Percentiles rank a stretch among this genome's conserved stretches.
Evolutionary conservation across 306 rosid genomes (phyloP).

Genomic region (Medicago arabica): DNA sequence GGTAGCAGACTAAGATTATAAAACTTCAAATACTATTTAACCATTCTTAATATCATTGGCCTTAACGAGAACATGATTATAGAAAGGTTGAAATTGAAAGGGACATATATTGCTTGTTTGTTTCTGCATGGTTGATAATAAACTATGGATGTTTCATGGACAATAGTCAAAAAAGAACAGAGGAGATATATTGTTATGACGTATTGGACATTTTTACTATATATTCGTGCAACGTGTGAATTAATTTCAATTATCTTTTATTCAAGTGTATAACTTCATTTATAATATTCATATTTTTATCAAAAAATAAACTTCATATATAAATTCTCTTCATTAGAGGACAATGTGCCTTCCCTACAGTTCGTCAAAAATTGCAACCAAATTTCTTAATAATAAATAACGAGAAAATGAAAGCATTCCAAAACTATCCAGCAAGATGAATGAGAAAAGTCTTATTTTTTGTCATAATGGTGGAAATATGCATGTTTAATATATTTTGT

Average conservation of each 20-base stretch:
- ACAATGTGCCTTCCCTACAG: background rate
- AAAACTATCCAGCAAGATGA: background rate
- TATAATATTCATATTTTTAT: background rate
- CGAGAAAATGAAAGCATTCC: slow-evolving; percentile 8
- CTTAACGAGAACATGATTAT: slow-evolving; percentile 23
- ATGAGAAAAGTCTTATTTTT: slow-evolving; percentile 33
- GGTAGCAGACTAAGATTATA: slow-evolving; percentile 16
- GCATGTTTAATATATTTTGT: background rate
- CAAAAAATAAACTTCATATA: background rate
- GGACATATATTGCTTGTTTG: background rate
- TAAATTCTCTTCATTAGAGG: background rate
- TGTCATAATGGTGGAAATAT: background rate
- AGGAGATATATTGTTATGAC: background rate
- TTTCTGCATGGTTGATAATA: background rate
- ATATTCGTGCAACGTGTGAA: background rate
- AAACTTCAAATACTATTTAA: slow-evolving; percentile 7
- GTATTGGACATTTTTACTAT: background rate
- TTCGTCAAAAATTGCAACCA: slow-evolving; percentile 9
- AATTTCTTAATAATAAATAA: slow-evolving; percentile 9
- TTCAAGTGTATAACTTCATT: background rate
- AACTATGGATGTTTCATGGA: background rate
- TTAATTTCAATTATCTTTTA: background rate
- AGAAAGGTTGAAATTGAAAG: slow-evolving; percentile 2
- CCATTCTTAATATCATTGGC: slow-evolving; percentile 13
- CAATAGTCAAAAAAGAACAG: slow-evolving; percentile 21